Base-by-base conservation (phyloP, 768 basidiomycete species). In the Tylopilus felleus region DNA sequence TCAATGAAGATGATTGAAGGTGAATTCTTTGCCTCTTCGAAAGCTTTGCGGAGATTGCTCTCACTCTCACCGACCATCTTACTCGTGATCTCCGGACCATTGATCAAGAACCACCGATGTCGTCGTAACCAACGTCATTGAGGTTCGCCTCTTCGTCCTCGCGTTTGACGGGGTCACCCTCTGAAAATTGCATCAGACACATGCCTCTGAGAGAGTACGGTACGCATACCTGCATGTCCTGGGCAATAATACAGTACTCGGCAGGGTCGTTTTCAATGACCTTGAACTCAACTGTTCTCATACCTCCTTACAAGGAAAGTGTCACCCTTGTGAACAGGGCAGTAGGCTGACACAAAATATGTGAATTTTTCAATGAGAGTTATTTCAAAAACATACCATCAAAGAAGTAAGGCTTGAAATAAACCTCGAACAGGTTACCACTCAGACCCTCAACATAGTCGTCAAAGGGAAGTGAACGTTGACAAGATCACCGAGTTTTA, bases 51-150 rank as follows among this genome's bases (percentile, higher is more conserved):
- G 58, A 99, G 76, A 73, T 99, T 99, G 67, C 90, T 93, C 72
- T 99, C 97, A 69, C 85, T 88, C 76, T 99, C 97, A 62, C 97
- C 97, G 49, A 97, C 97, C 97, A 99, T 99, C 80, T 99, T 98
- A 64, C 89, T 92, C 97, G 98, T 99, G 71, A 99, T 98, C 74
- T 99, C 97, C 48, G 97, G 97, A 50, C 97, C 97, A 68, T 98
- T 99, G 76, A 99, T 99, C 47, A 98, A 77, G 86, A 99, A 39
- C 97, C 97, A 76, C 97, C 97, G 62, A 99, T 95, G 66, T 99
- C 97, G 66, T 99, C 97, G 70, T 99, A 99, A 21, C 97, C 97
- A 59, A 99, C 97, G 65, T 96, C 97, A 65, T 84, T 87, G 27
- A 99, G 82, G 73, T 95, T 98, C 38, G 90, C 83, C 74, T 99